Evolutionary conservation across 768 basidiomycete species (phyloP), one percentile per base, ranked within the genome.

Genomic region (Mycena maculata): DNA sequence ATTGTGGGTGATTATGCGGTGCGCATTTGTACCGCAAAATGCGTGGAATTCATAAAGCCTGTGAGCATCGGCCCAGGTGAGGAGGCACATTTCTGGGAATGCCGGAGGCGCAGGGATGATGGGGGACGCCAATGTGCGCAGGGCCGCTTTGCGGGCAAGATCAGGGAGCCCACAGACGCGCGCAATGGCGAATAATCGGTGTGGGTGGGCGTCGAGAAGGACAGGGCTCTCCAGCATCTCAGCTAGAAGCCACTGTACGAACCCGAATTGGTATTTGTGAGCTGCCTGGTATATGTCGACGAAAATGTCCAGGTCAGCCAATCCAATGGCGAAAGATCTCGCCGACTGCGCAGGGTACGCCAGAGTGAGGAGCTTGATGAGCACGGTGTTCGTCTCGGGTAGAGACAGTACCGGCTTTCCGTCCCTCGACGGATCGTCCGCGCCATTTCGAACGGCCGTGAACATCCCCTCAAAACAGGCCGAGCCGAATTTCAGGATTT

Each of bases 401-500:
- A 60, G 48, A 4, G 9, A 2, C 15, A 60, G 28, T 1, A 60
- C 36, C 7, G 47, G 23, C 23, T 50, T 60, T 6, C 59, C 59
- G 27, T 60, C 59, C 2, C 59, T 45, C 22, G 10, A 20, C 20
- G 28, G 2, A 2, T 33, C 36, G 2, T 27, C 16, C 1, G 18
- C 22, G 16, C 16, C 20, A 7, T 7, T 18, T 3, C 9, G 6
- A 6, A 3, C 16, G 4, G 23, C 33, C 20, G 48, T 12, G 22
- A 63, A 56, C 52, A 63, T 55, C 23, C 13, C 23, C 7, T 63
- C 25, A 53, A 63, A 63, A 18, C 12, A 54, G n/a, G 23, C 42
- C 18, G 62, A 63, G n/a, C 15, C 36, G 31, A 63, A 55, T 28
- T 47, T 54, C 16, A 63, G 52, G 11, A 63, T 56, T 28, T 63